Evolutionary conservation across 495 filamentous ascomycete genomes (phyloP).

Genomic region (Podospora pseudopauciseta): DNA sequence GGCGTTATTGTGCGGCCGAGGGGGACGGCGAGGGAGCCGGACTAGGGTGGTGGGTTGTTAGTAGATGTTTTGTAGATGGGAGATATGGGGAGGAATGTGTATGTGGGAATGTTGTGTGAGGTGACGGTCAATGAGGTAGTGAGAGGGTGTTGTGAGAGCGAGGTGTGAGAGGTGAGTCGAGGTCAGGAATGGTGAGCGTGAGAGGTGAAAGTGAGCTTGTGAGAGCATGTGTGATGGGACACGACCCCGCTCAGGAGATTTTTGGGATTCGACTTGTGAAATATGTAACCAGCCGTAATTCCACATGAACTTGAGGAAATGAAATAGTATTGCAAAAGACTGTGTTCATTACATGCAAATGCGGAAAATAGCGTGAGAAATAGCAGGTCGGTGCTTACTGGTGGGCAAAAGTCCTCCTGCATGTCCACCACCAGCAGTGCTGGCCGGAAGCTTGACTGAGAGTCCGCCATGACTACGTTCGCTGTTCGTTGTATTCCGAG

Average conservation of each 20-base stretch:
- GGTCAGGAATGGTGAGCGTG: background rate
- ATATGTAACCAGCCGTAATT: background rate
- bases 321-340: background rate
- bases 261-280: background rate
- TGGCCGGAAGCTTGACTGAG: conserved; percentile 31
- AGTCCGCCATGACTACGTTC: conserved; percentile 9
- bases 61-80: conserved; percentile 8
- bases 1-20: conserved; percentile 66
- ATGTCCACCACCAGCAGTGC: conserved; percentile 73
- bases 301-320: background rate
- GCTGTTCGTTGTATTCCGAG: background rate
- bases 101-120: background rate
- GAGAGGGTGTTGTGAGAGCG: background rate
- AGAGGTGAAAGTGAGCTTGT: background rate
- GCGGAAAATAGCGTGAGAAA: background rate
- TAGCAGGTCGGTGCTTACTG: conserved; percentile 51
- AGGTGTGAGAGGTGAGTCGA: background rate
- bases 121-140: background rate
- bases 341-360: background rate
- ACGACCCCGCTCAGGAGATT: background rate
- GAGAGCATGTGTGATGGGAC: background rate
- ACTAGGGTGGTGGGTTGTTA: conserved; percentile 43
- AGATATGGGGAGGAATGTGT: background rate
- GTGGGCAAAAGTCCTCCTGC: conserved; percentile 96
- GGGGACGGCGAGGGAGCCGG: conserved; percentile 75